These are phyloP conservation scores for Phyllosticta ampelicida DNA, from an alignment of 2,329 filamentous ascomycete genomes.

Conservation along the genomic window DNA sequence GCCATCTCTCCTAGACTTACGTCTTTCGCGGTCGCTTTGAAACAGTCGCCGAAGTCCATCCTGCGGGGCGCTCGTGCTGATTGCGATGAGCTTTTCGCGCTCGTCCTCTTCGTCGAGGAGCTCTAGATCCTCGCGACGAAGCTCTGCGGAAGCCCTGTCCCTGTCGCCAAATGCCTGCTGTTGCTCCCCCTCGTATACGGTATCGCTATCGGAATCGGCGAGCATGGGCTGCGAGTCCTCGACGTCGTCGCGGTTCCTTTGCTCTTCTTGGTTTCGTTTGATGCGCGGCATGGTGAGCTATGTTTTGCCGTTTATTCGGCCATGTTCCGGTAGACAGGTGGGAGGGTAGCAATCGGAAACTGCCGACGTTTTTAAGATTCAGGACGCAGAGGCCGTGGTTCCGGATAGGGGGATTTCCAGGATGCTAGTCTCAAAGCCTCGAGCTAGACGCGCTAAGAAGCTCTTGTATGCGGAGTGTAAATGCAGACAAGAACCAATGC, in stretches of 20 bases:
- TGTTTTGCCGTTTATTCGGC: neutral
- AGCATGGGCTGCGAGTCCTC: conserved; percentile 17
- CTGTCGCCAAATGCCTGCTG: conserved; percentile 14
- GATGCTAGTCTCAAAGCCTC: neutral
- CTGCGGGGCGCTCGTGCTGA: conserved; percentile 11
- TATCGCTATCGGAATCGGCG: conserved; percentile 21
- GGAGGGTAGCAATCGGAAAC: neutral
- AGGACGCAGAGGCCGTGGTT: neutral
- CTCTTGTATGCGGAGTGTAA: neutral
- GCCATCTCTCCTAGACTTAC: conserved; percentile 17
- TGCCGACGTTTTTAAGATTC: neutral
- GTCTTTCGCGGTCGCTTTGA: conserved; percentile 16
- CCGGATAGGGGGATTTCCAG: neutral
- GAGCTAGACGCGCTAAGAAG: neutral
- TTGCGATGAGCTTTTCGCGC: conserved; percentile 31
- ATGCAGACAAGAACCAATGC: neutral
- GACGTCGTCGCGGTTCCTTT: conserved; percentile 46
- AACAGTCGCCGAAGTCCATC: conserved; percentile 17
- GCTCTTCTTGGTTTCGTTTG: neutral
- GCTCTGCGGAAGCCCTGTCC: conserved; percentile 25
- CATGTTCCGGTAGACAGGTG: neutral
- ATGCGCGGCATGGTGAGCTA: neutral
- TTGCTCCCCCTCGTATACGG: conserved; percentile 20
- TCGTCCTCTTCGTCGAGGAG: conserved; percentile 38
- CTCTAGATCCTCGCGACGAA: conserved; percentile 26